Evolutionary conservation across 164 flowering plant species (phyloP), one percentile per base, ranked within the genome.

Genomic region (Pachysandra terminalis): DNA sequence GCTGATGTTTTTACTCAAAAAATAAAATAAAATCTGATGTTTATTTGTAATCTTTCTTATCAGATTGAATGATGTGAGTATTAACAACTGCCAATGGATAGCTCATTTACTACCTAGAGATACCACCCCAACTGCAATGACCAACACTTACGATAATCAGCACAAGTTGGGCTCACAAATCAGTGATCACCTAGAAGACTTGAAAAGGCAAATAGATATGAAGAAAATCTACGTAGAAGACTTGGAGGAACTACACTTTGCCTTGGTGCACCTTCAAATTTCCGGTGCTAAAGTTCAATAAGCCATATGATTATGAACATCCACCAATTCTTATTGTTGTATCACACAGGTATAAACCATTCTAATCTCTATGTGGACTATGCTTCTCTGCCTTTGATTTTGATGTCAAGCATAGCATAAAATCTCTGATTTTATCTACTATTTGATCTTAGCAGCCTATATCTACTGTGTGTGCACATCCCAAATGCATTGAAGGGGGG

Each of bases 71-170:
- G n/a, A 54, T 9, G 37, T 54, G 9, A 49, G 25, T 14, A 19
- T 65, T n/a, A 73, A 73, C 25, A 51, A 25, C 27, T 54, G 28
- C 59, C 61, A 25, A 56, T 77, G 81, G 81, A 67, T 77, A 55
- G 81, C 81, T 63, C 4, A 55, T 14, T 53, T 70, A 21, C 57
- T 63, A 23, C 13, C 32, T 19, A 35, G 22, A 49, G 54, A 59
- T 21, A 19, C 65, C 7, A 19, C 68, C 49, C 40, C 71, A 24
- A 49, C 32, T 27, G 49, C 13, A 28, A 56, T 40, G 53, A 64
- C 63, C 4, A 54, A 55, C 19, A 32, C 56, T 1, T 70, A 56
- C 1, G 19, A 51, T 48, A 24, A 51, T 32, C 27, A 40, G 16
- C 17, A n/a, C 64, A 48, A 68, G 10, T 25, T 65, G 61, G 73